These are phyloP conservation scores for Rauvolfia tetraphylla DNA, from an alignment of 257 asterid species.

Conservation along the genomic window DNA sequence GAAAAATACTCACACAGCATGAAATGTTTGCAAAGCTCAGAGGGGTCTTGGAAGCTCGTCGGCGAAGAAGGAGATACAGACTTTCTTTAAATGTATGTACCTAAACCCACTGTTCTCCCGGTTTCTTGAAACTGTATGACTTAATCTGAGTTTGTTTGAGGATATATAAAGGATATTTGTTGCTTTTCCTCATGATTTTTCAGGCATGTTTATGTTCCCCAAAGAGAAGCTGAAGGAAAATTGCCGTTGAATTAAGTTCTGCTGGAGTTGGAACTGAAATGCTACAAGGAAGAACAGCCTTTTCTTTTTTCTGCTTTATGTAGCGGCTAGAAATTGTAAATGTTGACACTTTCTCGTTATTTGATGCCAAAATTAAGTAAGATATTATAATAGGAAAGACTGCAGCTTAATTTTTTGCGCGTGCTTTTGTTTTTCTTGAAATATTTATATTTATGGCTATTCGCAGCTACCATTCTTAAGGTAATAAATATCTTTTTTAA, in stretches of 20 bases:
- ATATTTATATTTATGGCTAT: background rate
- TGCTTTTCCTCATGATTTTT: slow-evolving; percentile 12
- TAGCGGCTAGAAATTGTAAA: background rate
- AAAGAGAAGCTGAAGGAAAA: slow-evolving; percentile 43
- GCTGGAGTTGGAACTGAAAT: background rate
- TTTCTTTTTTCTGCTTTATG: background rate
- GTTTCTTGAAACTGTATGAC: background rate
- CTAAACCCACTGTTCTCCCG: background rate
- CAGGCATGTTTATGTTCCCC: slow-evolving; percentile 87
- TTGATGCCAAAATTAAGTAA: background rate
- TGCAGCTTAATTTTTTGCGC: background rate
- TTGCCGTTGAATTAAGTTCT: background rate
- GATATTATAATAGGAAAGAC: background rate
- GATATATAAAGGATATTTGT: no score
- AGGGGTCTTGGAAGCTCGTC: slow-evolving; percentile 33
- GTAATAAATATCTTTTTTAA: background rate
- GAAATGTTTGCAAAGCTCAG: slow-evolving; percentile 51
- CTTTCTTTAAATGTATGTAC: slow-evolving; percentile 56
- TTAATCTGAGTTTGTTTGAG: background rate
- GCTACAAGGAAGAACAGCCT: background rate
- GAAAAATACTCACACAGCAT: slow-evolving; percentile 35
- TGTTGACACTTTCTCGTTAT: background rate
- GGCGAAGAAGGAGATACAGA: slow-evolving; percentile 31
- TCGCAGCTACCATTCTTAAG: background rate
- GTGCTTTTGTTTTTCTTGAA: background rate